These are phyloP conservation scores for Dalbergia cultrata DNA, from an alignment of 306 rosid genomes.

Conservation along the genomic window DNA sequence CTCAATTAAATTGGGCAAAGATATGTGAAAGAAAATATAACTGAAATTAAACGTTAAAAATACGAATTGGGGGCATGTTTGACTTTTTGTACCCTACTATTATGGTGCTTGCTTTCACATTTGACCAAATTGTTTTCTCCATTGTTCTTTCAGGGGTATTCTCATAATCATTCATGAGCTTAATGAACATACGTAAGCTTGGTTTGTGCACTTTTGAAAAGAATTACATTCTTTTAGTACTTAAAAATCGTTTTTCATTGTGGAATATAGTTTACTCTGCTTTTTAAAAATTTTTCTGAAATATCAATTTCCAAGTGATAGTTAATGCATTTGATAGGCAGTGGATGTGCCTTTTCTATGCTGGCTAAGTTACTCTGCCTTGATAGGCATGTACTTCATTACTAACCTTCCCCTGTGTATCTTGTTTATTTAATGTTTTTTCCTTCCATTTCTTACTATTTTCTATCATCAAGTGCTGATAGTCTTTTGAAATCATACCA, in stretches of 20 bases:
- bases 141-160: slow-evolving; percentile 77
- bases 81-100: slow-evolving; percentile 3
- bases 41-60: background rate
- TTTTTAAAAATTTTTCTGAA: background rate
- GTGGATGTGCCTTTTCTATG: slow-evolving; percentile 56
- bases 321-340: background rate
- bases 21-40: background rate
- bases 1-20: background rate
- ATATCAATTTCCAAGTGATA: background rate
- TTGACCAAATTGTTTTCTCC: slow-evolving; percentile 33
- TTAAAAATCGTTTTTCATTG: too few species aligned
- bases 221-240: too few species aligned
- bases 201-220: background rate
- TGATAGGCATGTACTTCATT: slow-evolving; percentile 56
- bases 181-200: slow-evolving; percentile 88
- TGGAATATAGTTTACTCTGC: background rate
- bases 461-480: slow-evolving; percentile 32
- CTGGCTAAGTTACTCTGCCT: slow-evolving; percentile 71
- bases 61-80: background rate
- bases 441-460: background rate
- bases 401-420: background rate
- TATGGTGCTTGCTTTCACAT: slow-evolving; percentile 36
- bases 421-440: background rate
- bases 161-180: slow-evolving; percentile 91
- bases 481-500: slow-evolving; percentile 44